A percentile compares a stretch with the other conserved stretches of the same genome.
These are phyloP conservation scores for Umbelopsis ramanniana DNA, from an alignment of 192 early-diverging fungal genomes.

Conservation along the genomic window DNA sequence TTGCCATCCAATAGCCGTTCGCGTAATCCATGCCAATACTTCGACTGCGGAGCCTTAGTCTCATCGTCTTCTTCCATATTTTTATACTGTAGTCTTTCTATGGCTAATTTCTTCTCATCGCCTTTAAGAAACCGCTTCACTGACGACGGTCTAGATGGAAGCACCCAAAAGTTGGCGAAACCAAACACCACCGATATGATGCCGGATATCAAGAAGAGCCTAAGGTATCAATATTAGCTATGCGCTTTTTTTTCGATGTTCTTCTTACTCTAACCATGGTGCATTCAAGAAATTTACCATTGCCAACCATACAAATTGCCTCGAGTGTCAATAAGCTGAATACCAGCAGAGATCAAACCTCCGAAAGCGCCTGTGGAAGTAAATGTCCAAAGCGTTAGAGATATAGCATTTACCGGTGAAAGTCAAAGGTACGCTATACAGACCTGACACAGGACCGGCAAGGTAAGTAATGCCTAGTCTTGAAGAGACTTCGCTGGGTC, in stretches of 20 bases:
- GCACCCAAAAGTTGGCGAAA: slow-evolving; percentile 30
- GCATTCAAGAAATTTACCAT: slow-evolving; percentile 18
- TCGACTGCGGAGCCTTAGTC: background rate
- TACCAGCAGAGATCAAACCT: slow-evolving; percentile 37
- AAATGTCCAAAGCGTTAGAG: too few relatives aligned
- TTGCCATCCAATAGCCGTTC: slow-evolving; percentile 34
- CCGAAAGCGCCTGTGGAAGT: slow-evolving; percentile 30
- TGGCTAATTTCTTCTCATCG: slow-evolving; percentile 28
- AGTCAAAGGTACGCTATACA: too few relatives aligned
- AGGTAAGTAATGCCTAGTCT: slow-evolving; percentile 37
- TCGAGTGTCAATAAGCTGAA: slow-evolving; percentile 35
- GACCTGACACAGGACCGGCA: slow-evolving; percentile 38
- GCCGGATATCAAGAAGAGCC: slow-evolving; percentile 36
- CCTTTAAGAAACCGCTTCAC: slow-evolving; percentile 32
- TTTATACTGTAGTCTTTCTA: background rate
- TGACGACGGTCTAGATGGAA: slow-evolving; percentile 33
- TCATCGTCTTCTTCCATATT: background rate
- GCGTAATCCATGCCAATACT: background rate
- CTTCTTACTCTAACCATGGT: background rate
- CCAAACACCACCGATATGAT: slow-evolving; percentile 35
- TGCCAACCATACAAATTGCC: slow-evolving; percentile 40
- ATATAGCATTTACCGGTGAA: too few relatives aligned
- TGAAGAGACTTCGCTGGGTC: slow-evolving; percentile 36
- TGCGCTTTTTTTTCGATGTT: too few relatives aligned
- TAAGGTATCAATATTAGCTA: background rate